phyloP scores from a whole-genome alignment of 2,329 filamentous ascomycete species.

The Penicillium digitatum region DNA sequence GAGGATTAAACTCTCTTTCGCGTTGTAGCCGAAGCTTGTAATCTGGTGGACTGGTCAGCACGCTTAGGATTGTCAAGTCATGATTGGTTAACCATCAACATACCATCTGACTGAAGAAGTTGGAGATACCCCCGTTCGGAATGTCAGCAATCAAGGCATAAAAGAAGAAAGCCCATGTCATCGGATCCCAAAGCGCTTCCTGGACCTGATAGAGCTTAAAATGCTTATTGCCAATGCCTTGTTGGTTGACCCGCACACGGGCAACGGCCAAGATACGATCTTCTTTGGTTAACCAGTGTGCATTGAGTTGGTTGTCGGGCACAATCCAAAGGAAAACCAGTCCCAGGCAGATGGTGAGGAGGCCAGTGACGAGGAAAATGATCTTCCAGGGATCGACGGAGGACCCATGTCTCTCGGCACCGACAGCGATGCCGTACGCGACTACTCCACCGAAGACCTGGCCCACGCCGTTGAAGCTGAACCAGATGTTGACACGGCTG shows the following conservation, averaged over 20 bases:
- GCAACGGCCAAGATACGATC: slow-evolving; percentile 68
- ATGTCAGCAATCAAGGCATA: slow-evolving; percentile 56
- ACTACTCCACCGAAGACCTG: slow-evolving; percentile 61
- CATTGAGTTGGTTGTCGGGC: slow-evolving; percentile 60
- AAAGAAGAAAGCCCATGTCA: slow-evolving; percentile 59
- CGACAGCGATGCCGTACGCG: slow-evolving; percentile 61
- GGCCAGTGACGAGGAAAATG: slow-evolving; percentile 53
- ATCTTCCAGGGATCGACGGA: slow-evolving; percentile 64
- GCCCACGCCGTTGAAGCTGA: slow-evolving; percentile 62
- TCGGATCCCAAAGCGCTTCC: slow-evolving; percentile 55
- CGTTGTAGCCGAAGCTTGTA: slow-evolving; percentile 61
- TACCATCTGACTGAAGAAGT: slow-evolving; percentile 59
- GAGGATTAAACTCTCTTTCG: slow-evolving; percentile 57
- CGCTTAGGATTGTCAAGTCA: too few species aligned
- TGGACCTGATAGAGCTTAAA: slow-evolving; percentile 65
- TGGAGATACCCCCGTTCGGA: slow-evolving; percentile 56
- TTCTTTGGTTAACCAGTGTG: slow-evolving; percentile 59
- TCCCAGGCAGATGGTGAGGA: slow-evolving; percentile 51
- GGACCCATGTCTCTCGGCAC: slow-evolving; percentile 53
- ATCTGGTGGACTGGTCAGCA: slow-evolving; percentile 37
- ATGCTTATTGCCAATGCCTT: slow-evolving; percentile 67
- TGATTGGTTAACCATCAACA: background rate
- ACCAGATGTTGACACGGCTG: slow-evolving; percentile 62
- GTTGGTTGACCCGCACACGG: slow-evolving; percentile 68
- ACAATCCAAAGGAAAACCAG: slow-evolving; percentile 50